Base-by-base conservation (phyloP, 495 filamentous ascomycete genomes). In the Podospora fimiseda region DNA sequence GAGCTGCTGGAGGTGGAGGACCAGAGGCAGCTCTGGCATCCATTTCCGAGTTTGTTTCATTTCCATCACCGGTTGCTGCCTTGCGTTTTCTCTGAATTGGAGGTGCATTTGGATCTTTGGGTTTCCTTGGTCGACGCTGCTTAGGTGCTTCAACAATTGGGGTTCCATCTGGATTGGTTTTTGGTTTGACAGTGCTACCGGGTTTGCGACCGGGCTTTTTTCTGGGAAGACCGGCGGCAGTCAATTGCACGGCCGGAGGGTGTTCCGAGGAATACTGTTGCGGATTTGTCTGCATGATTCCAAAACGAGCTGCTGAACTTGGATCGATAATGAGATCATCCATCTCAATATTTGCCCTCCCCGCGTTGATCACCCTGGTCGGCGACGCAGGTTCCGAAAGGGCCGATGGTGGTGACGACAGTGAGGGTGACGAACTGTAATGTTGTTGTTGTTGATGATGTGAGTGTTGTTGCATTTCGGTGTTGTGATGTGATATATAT, bases 31-130 rank as follows among this genome's bases (percentile, higher is more conserved):
- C 48, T n/a, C 59, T 39, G 1, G 55, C 53, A 30, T 60, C 53
- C 49, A 57, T 40, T 21, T 62, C 60, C 33, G 46, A 56, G 45
- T 22, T 56, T 58, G 43, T 46, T 48, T 67, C 66, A 21, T 59
- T 58, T 39, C 48, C 63, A 14, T 70, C 72, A 23, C 61, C 56
- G 13, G 66, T 48, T 9, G 71, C 60, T 3, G 63, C 59, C 69
- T 80, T 80, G 61, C 73, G 70, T 55, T 80, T 80, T 41, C 78
- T 70, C 58, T 71, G 74, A 16, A 69, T 61, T 8, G 79, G 73
- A 7, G 78, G 70, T 14, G 76, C 74, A 58, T 77, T 78, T 15
- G 79, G 75, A 42, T 84, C 80, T 56, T 73, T 77, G 9, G 79
- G 75, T 54, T 81, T 82, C 43, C 79, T 61, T 9, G 73, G 67